Conservation (phyloP, 2,329 filamentous ascomycete species). For the Botryotinia convoluta region DNA sequence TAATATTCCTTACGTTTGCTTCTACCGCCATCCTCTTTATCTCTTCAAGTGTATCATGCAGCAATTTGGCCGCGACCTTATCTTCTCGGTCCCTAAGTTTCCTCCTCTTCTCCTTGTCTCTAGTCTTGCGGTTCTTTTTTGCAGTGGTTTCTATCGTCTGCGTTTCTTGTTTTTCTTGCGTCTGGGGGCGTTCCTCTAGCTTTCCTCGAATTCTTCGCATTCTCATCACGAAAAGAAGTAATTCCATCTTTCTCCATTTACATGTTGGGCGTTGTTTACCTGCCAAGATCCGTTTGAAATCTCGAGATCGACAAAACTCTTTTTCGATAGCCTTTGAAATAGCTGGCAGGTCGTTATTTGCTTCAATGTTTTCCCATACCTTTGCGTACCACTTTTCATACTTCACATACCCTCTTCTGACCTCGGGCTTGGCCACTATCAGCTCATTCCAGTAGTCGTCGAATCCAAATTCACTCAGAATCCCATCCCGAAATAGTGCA, state of each 20-base stretch:
- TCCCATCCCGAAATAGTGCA: background rate
- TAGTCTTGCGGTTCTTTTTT: background rate
- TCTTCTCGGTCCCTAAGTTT: background rate
- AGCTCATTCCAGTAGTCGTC: background rate
- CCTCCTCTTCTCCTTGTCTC: background rate
- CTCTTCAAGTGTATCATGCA: background rate
- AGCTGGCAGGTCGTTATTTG: background rate
- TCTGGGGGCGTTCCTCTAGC: too few relatives aligned
- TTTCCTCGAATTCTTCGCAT: background rate
- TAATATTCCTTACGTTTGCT: accelerated
- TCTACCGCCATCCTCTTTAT: accelerated
- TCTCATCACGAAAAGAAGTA: background rate
- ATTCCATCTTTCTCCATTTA: background rate
- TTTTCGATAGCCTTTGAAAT: background rate
- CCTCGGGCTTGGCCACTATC: background rate
- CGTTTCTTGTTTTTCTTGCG: background rate
- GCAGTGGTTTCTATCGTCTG: background rate
- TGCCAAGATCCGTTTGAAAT: background rate
- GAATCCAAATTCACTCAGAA: background rate
- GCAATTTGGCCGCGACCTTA: background rate
- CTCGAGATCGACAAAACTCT: background rate
- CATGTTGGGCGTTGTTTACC: background rate
- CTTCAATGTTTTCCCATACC: background rate
- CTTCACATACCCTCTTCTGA: background rate
- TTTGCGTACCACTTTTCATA: background rate